Conservation (phyloP, 2,329 filamentous ascomycete genomes). For the Talaromyces rugulosus region DNA sequence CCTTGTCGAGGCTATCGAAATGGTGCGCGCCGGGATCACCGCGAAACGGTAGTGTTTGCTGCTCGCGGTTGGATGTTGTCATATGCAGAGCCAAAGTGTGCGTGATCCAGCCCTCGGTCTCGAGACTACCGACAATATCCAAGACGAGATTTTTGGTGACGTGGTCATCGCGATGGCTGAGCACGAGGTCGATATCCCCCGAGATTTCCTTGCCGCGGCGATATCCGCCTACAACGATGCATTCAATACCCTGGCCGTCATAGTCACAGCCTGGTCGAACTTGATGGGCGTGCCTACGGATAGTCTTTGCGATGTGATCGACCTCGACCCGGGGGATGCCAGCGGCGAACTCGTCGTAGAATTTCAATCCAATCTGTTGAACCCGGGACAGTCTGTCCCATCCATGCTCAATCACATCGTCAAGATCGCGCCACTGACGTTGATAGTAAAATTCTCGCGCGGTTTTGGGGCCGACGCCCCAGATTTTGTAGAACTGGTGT, state of each 20-base stretch:
- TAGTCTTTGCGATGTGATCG: conserved; percentile 59
- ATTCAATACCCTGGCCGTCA: conserved; percentile 47
- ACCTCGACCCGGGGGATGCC: conserved; percentile 72
- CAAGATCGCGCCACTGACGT: conserved; percentile 73
- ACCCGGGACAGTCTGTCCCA: conserved; percentile 72
- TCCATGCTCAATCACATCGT: conserved; percentile 79
- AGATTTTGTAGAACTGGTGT: conserved; percentile 74
- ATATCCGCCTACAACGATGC: conserved; percentile 73
- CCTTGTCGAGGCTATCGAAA: conserved; percentile 89
- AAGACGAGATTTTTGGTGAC: conserved; percentile 67
- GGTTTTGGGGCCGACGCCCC: conserved; percentile 82
- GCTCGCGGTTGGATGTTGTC: conserved; percentile 67
- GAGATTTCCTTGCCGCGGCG: conserved; percentile 68
- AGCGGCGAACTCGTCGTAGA: conserved; percentile 75
- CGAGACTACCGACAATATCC: conserved; percentile 67
- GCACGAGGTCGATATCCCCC: conserved; percentile 80
- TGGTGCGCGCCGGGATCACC: conserved; percentile 50
- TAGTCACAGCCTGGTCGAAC: conserved; percentile 49
- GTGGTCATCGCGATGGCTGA: conserved; percentile 70
- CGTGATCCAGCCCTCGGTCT: conserved; percentile 67
- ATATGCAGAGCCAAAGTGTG: conserved; percentile 72
- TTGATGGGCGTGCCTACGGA: conserved; percentile 63
- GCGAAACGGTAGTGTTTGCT: conserved; percentile 57
- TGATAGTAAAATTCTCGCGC: conserved; percentile 76
- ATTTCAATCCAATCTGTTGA: conserved; percentile 93